Evolutionary conservation across 2,329 filamentous ascomycete genomes (phyloP).

Genomic region (Calonectria montana): DNA sequence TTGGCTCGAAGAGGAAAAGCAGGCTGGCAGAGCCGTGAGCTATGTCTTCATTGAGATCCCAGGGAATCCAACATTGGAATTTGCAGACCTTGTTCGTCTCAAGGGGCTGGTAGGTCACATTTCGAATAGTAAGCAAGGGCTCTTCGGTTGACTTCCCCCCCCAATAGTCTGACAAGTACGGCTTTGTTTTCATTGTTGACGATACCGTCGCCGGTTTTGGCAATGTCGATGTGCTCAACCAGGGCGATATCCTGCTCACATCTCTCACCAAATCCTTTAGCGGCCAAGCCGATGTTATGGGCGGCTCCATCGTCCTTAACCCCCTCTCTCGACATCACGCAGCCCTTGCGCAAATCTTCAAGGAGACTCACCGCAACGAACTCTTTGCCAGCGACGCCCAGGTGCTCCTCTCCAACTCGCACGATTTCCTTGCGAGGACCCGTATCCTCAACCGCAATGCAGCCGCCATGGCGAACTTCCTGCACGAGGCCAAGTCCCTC

Average conservation of each 20-base stretch:
- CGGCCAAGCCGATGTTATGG: slow-evolving; percentile 67
- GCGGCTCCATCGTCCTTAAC: slow-evolving; percentile 62
- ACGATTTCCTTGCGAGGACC: slow-evolving; percentile 55
- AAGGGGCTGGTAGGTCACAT: slow-evolving; percentile 50
- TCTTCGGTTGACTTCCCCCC: neutral
- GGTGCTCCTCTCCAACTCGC: slow-evolving; percentile 57
- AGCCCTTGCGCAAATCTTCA: slow-evolving; percentile 46
- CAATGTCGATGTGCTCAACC: slow-evolving; percentile 62
- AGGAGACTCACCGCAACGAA: slow-evolving; percentile 54
- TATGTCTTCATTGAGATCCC: slow-evolving; percentile 61
- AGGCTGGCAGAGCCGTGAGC: slow-evolving; percentile 52
- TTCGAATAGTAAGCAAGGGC: neutral
- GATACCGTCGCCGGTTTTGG: slow-evolving; percentile 61
- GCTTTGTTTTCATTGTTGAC: slow-evolving; percentile 59
- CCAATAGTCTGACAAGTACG: slow-evolving; percentile 52
- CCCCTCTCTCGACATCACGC: slow-evolving; percentile 56
- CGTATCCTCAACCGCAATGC: slow-evolving; percentile 57
- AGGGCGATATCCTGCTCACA: slow-evolving; percentile 62
- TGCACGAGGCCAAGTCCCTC: slow-evolving; percentile 46
- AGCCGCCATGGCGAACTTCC: slow-evolving; percentile 52
- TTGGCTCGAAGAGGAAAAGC: slow-evolving; percentile 56
- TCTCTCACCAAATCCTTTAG: slow-evolving; percentile 70
- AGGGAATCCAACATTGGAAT: slow-evolving; percentile 50
- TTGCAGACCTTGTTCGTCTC: slow-evolving; percentile 48
- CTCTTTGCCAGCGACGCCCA: slow-evolving; percentile 60